These are phyloP conservation scores for Cercophora sp. DNA, from an alignment of 495 filamentous ascomycete genomes.

Conservation along the genomic window DNA sequence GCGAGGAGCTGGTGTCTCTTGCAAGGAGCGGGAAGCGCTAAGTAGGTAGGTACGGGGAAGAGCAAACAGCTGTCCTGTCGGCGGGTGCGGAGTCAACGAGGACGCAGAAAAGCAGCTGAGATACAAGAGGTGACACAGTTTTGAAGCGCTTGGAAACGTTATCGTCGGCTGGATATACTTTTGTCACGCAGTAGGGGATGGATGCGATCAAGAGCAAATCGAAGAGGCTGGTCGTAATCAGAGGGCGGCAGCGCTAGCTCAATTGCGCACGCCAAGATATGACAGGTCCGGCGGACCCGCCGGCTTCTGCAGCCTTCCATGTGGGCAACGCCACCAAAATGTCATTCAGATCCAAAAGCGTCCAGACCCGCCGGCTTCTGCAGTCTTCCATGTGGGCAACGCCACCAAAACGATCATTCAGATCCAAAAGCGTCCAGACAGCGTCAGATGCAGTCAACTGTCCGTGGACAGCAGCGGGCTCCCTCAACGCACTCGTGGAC, in stretches of 20 bases:
- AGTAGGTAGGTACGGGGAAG: too few relatives aligned
- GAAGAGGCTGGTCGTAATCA: conserved; percentile 11
- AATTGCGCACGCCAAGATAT: conserved; percentile 11
- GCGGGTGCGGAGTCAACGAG: too few relatives aligned
- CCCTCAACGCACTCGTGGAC: too few relatives aligned
- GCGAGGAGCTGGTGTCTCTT: too few relatives aligned
- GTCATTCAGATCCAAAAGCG: not conserved
- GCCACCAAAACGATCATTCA: too few relatives aligned
- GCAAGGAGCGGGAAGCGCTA: too few relatives aligned
- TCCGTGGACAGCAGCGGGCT: too few relatives aligned
- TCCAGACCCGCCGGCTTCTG: too few relatives aligned
- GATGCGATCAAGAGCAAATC: conserved; percentile 3
- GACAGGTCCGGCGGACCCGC: not conserved
- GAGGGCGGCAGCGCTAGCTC: conserved; percentile 1
- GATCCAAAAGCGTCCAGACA: conserved; percentile 1
- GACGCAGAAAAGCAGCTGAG: too few relatives aligned
- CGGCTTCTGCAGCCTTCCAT: conserved; percentile 2
- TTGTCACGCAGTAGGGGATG: not conserved
- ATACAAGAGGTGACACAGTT: not conserved
- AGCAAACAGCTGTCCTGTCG: too few relatives aligned
- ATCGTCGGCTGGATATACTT: not conserved
- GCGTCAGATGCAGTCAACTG: not conserved
- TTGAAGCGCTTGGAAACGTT: not conserved
- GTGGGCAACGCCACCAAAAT: not conserved
- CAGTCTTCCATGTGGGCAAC: too few relatives aligned